Base-by-base conservation (phyloP, 371 early-diverging fungal genomes). In the Mortierella sp. region DNA sequence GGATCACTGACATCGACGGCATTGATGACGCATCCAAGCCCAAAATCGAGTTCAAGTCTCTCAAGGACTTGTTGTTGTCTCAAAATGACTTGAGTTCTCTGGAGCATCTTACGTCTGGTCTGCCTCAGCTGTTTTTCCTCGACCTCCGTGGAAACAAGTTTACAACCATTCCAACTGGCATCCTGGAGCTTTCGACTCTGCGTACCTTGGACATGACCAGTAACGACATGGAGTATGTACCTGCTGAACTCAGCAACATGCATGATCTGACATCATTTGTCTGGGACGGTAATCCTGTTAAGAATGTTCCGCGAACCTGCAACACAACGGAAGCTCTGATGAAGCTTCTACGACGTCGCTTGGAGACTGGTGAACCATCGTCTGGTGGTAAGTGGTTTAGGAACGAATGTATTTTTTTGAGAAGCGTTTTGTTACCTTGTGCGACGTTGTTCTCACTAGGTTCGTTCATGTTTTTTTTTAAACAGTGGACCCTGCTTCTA, bases 101-200 rank as follows among this genome's bases (percentile, higher is more conserved):
- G 8, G 80, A 70, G 51, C 58, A 73, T 18, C 58, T 82, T 7
- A 43, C 82, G 2, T 28, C 59, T 13, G 66, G 68, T 0, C 70
- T 82, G 0, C 82, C 86, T 16, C 48, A 79, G 24, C 71, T 94
- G 13, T 83, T 87, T 49, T 88, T 84, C 3, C 67, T 94, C 3
- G 92, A 91, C 58, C 61, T 93, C 12, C 83, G 88, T 9, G 86
- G 87, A 51, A 93, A 93, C 53, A 72, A 65, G 10, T 80, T 91
- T 21, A 67, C 73, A 3, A 71, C 81, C 18, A 65, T 94, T 7
- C 91, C 92, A 3, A 58, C 59, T 4, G 83, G 86, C 7, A 72
- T 88, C 7, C 47, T 84, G 7, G 71, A 83, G 6, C 48, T 82
- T 39, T 54, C 72, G n/a, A 55, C 72, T 13, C 64, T 91, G 28